Base-by-base conservation (phyloP, 208 protist species). In the Leishmania aethiopica region DNA sequence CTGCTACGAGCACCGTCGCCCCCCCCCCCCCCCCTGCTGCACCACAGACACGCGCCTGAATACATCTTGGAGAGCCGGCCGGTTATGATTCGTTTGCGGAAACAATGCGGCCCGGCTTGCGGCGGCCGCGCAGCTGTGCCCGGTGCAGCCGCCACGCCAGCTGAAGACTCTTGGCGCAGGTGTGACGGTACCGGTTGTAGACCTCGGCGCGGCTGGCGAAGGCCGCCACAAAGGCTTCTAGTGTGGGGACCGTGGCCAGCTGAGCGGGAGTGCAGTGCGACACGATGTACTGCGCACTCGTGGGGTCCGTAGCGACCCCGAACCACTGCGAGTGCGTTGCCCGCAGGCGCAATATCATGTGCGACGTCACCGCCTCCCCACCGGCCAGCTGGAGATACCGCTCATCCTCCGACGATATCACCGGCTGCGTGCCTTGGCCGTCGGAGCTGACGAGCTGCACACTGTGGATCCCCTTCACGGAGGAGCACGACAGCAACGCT, bases 271-370 rank as follows among this genome's bases (percentile, higher is more conserved):
- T 82, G 17, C 71, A n/a, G 84, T 83, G 32, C 42, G 2, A 40
- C 0, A 25, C 45, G 11, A 79, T 45, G 40, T 47, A 76, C 67
- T n/a, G 70, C n/a, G 79, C 83, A 47, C 79, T 82, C 60, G 60
- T 40, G 6, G 13, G 42, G n/a, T 81, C 72, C 49, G 80, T 77
- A 37, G 78, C 66, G n/a, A 74, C 10, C 17, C 45, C 64, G 67
- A 91, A 88, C 88, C 89, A 91, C 79, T 84, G 75, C 25, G 90
- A 86, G 75, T 94, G 77, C 32, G 83, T 85, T 35, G 55, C 45
- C 22, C 78, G 74, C 77, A 94, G 80, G 13, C 81, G 73, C 47
- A 80, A 64, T 75, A 76, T 42, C 22, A 93, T 82, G 77, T 87
- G 84, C 25, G 83, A 67, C 53, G 78, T 53, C 75, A 86, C 73